Evolutionary conservation across 106 monocot genomes (phyloP), one percentile per base, ranked within the genome.

Genomic region (Gastrodia elata): DNA sequence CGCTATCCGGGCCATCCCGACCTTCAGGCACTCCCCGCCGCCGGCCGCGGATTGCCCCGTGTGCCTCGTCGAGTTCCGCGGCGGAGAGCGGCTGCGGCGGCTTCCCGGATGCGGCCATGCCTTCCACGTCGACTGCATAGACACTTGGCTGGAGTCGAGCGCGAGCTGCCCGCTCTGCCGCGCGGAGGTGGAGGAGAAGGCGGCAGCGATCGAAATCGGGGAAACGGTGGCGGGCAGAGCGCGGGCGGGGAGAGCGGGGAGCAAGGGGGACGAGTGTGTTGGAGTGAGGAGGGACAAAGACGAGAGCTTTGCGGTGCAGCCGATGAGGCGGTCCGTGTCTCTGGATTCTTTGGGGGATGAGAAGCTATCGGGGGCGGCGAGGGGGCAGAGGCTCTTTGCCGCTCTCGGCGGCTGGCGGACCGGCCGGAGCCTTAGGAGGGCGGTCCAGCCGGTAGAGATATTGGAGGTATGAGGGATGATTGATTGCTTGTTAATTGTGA

Each of bases 321-420:
- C 84, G 20, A 64, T 92, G 13, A 76, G 89, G 82, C 80, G 92
- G 79, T 92, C 92, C 0, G 65, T 92, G 49, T 92, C 92, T 26
- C 74, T 92, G 89, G 89, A 87, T 43, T 87, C 86, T 18, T 92
- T 80, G 7, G 39, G 20, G n/a, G 77, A 86, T n/a, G 72, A 82
- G 44, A 78, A 82, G 35, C 70, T 86, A 57, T 74, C 71, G 68
- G 38, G 80, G 25, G 79, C 84, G 11, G 73, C 57, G 8, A 86
- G 70, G 39, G 2, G 46, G 24, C 68, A 70, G 65, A 72, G 74
- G 41, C 39, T 78, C 6, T 75, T 81, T 27, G 84, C 86, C 79
- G 80, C 86, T 5, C 82, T 86, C 26, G 79, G 84, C 5, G 75
- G 39, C 9, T 25, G 69, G 52, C 52, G 52, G 52, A n/a, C 52